Conservation (phyloP, 129 eudicot genomes). For the Kitagawia praeruptora region DNA sequence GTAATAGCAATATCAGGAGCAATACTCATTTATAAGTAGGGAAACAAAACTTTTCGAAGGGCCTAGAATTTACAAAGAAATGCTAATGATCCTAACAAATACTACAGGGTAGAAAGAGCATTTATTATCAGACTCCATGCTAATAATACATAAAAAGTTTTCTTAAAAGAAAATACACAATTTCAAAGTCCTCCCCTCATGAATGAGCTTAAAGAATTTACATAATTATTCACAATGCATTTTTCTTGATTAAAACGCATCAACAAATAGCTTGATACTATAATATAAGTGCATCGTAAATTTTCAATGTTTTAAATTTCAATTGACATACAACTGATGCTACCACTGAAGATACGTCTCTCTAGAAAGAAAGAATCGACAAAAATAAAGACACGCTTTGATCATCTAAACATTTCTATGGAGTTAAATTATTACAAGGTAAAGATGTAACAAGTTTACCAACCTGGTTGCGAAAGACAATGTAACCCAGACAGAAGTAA, state of each 20-base stretch:
- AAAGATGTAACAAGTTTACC: conserved; percentile 9
- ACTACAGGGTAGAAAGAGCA: neutral
- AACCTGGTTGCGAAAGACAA: conserved; percentile 84
- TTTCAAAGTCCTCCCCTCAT: neutral
- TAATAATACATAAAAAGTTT: neutral
- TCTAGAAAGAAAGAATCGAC: neutral
- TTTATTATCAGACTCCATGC: neutral
- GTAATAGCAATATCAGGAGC: neutral
- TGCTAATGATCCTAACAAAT: neutral
- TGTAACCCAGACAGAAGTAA: conserved; percentile 78
- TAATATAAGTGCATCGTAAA: neutral
- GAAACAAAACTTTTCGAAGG: neutral
- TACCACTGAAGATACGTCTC: neutral
- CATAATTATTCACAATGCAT: neutral
- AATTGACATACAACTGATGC: neutral
- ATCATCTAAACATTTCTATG: neutral
- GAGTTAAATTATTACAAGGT: neutral
- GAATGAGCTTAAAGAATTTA: neutral
- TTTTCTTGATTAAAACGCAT: neutral
- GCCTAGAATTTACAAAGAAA: neutral
- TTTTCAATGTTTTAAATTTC: neutral
- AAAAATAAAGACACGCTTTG: neutral
- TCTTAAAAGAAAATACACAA: neutral
- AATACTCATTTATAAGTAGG: neutral
- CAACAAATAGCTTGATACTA: neutral